A percentile compares a stretch with the other conserved stretches of the same genome.
Evolutionary conservation across 1,284 basidiomycete genomes (phyloP).

Genomic region (Chalciporus sp.): DNA sequence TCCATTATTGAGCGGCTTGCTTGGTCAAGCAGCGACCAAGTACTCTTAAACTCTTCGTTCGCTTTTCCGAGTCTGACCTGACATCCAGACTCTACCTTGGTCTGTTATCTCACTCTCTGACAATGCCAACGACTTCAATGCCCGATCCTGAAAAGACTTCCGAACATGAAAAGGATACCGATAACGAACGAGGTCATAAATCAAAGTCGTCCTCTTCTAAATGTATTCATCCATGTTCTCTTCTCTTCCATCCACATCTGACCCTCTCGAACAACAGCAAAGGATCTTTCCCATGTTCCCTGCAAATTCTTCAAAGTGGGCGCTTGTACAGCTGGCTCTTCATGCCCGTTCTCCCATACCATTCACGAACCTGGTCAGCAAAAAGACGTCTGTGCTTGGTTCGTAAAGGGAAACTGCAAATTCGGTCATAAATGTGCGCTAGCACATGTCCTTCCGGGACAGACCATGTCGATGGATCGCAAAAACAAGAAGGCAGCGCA

Average conservation of each 20-base stretch:
- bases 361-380: slow-evolving; percentile 71
- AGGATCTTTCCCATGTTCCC: slow-evolving; percentile 94
- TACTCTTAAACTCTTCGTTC: slow-evolving; percentile 2
- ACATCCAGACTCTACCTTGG: not conserved
- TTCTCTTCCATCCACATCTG: not conserved
- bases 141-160: slow-evolving; percentile 12
- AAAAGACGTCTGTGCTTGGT: slow-evolving; percentile 96
- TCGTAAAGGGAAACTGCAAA: slow-evolving; percentile 93
- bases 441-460: slow-evolving; percentile 92
- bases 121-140: slow-evolving; percentile 32
- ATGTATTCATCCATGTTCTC: slow-evolving; percentile 13
- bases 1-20: slow-evolving; percentile 20
- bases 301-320: slow-evolving; percentile 98
- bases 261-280: slow-evolving; percentile 46
- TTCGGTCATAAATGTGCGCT: slow-evolving; percentile 97
- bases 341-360: slow-evolving; percentile 92
- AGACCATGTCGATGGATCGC: slow-evolving; percentile 93
- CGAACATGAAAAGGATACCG: slow-evolving; percentile 29
- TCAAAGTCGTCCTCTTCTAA: slow-evolving; percentile 32
- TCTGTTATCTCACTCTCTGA: not conserved
- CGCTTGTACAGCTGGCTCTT: slow-evolving; percentile 91
- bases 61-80: not conserved
- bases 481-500: slow-evolving; percentile 99
- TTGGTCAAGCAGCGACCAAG: not conserved
- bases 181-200: slow-evolving; percentile 24